Evolutionary conservation across 345 rosid genomes (phyloP), one percentile per base, ranked within the genome.

Genomic region (Tarenaya hassleriana): DNA sequence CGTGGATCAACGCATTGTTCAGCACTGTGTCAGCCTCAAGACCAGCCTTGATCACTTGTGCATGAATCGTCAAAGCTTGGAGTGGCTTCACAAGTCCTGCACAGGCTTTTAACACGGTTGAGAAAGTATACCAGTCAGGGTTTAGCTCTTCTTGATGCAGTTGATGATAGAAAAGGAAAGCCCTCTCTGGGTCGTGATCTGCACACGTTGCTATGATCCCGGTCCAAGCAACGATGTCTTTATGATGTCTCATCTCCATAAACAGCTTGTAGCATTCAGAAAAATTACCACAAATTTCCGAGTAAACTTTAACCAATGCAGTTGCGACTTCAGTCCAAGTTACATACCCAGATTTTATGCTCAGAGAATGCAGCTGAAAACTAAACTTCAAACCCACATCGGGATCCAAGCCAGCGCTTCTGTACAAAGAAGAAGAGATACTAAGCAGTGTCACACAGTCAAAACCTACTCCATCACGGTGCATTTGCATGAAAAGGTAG

Each of bases 81-180:
- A 73, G 73, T 52, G 75, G 80, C 1, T 78, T 82, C 52, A 77
- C 74, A 44, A 90, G 79, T 59, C 88, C 78, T 7, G 91, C 88
- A 67, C 94, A 83, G 52, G 95, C 86, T 77, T 90, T 90, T 11
- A 90, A 53, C 18, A 77, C 71, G 39, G 73, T 81, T 17, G 97
- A 86, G 68, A 77, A 86, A 16, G 91, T 80, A 72, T 73, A 84
- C 75, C 86, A 63, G 63, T 90, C 97, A 10, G 94, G 94, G 55
- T 19, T 58, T 31, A 82, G 44, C 14, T 58, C 79, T 62, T 80
- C 79, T 19, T 55, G 64, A 11, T 52, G 64, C 64, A 80, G 62
- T 66, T 75, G 73, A 41, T 77, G 57, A 56, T 77, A 83, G 58
- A 89, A 77, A 60, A 75, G 65, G 47, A 90, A 58, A 14, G 95